Base-by-base conservation (phyloP, 78 protist genomes). In the Dictyostelium intermedium region DNA sequence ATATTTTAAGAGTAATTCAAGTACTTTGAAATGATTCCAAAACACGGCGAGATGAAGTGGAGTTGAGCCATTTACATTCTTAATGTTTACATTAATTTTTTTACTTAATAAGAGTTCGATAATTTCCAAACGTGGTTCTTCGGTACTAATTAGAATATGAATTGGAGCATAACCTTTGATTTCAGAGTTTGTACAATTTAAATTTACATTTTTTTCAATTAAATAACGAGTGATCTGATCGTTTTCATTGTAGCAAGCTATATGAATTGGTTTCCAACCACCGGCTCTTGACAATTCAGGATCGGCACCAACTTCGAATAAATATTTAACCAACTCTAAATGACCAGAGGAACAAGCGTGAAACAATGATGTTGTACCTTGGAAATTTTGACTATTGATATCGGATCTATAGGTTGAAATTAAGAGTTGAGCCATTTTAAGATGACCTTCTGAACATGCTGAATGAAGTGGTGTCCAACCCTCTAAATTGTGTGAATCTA, bases 391-490 rank as follows among this genome's bases (percentile, higher is more conserved):
- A 37, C 47, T 25, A 76, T 89, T 89, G 25, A 89, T 53, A 37
- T 89, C 43, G 20, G 94, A 84, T 2, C 30, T 50, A 35, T 78
- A 39, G 11, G 34, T 23, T 1, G n/a, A 2, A 3, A 89, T n/a
- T 34, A 91, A 27, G 0, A 63, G 34, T 41, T 72, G 47, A 3
- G 91, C 95, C 61, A 91, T 43, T 32, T 82, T 61, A 14, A 82
- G 11, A 79, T 91, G 95, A 11, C 95, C 95, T 30, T 91, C 92
- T 0, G 95, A 79, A n/a, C 84, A 81, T 2, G 95, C 95, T 6
- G 91, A 83, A 43, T 91, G 95, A 23, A 91, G 53, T 32, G 95
- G 92, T n/a, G 95, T 91, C 92, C 91, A 91, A 4, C 95, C 95
- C 8, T 91, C 91, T 18, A 85, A 63, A 82, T 91, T 91, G 16